Base-by-base conservation (phyloP, 2,329 filamentous ascomycete genomes). In the Fusarium sp. region DNA sequence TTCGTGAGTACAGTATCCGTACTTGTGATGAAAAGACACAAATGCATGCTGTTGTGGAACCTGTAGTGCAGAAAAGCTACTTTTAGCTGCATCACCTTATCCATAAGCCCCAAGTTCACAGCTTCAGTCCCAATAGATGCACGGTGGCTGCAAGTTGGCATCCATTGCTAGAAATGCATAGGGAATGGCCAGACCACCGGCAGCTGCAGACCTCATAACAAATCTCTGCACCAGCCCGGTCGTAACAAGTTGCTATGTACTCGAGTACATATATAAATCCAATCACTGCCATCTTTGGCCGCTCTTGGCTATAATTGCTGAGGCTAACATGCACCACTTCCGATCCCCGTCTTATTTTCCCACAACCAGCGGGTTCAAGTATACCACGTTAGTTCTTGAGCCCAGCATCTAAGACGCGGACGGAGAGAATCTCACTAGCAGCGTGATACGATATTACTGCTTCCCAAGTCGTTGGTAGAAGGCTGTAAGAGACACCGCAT, bases 41-140 rank as follows among this genome's bases (percentile, higher is more conserved):
- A 18, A 58, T 63, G 58, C 52, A 55, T 61, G 30, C 64, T 71
- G 55, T 23, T 44, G 67, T 46, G 53, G 21, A 48, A 53, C 54
- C 42, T 39, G 34, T 21, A 54, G 44, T 43, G 34, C 58, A 16
- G 48, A 55, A 53, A 51, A 63, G 68, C 52, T 52, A 59, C 53
- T n/a, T 53, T 54, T 66, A 55, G 57, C 37, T 30, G 23, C 25
- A 37, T 60, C 58, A 34, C 43, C 62, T 62, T 61, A 25, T 34
- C 46, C 67, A 59, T 16, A 26, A 11, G 25, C 37, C 31, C 12
- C n/a, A 44, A 18, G 19, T 44, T 42, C 30, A 39, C 18, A 18
- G 41, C 50, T 19, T 30, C 21, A 18, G 41, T 23, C 41, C 21
- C 19, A 43, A 25, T 23, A 43, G 18, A 11, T 43, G 13, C 9